Evolutionary conservation across 1,284 basidiomycete genomes (phyloP), one percentile per base, ranked within the genome.

Genomic region (Leccinum pachyderme): DNA sequence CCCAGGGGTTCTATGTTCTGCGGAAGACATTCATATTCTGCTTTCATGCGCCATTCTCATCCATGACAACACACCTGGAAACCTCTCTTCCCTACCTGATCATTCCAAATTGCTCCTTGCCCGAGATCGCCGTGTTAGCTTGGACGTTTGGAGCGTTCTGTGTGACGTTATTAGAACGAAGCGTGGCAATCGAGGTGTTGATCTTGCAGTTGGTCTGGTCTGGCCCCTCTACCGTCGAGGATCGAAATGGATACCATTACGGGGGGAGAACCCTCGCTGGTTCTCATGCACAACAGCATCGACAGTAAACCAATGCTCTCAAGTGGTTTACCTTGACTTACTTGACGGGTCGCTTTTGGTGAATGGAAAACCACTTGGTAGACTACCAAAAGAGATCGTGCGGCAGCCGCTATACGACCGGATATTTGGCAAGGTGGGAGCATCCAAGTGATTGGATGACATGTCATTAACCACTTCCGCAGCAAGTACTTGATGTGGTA

Each of bases 341-440:
- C 56, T 80, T 5, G 61, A 71, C 33, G 80, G 80, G 7, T 55
- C 59, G 7, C 65, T 82, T 5, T 63, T 79, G 6, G 68, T 81
- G 7, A 62, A 76, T 45, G 80, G 77, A 0, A 70, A 70, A 47
- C 67, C 73, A 1, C 50, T 78, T 4, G 72, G 73, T 6, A 69
- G 71, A 24, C 65, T 82, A 11, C 75, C 77, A 0, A 49, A 35
- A 1, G 54, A 61, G 0, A 75, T 79, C 35, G 37, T 68, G 1
- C 33, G 29, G 0, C 72, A 79, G 59, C 41, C 67, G 1, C 62
- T 67, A 1, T 81, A 74, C 44, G 24, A 29, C 2, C 60, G 68
- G 0, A 55, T 80, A 24, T 72, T 75, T 28, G 63, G 60, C 7
- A 32, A 64, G 29, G 75, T 73, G 51, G 22, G 41, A 24, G 41